Conservation (phyloP, 108 stramenopile species). For the Pseudonitzschia pungens region DNA sequence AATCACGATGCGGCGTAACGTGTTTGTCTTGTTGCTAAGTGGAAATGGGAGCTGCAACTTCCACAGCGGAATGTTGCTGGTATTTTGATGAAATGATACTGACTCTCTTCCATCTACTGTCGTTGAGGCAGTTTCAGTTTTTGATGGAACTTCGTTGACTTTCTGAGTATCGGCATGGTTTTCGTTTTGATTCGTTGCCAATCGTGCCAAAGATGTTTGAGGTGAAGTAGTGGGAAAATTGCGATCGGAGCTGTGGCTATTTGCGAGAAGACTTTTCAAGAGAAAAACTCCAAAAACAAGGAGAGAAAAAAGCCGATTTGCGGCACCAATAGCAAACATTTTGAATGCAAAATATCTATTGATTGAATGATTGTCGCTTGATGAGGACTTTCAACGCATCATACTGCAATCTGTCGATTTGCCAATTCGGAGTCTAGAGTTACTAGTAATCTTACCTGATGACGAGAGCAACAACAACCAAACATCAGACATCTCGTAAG, state of each 20-base stretch:
- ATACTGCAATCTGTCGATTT: too few relatives aligned
- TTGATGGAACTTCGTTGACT: not conserved
- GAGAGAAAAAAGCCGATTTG: not conserved
- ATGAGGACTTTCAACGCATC: too few relatives aligned
- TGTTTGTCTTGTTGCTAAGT: slow-evolving; percentile 33
- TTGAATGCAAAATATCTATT: too few relatives aligned
- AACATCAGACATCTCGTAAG: too few relatives aligned
- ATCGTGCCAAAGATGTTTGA: not conserved
- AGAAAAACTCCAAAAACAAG: not conserved
- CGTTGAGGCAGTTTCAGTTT: not conserved
- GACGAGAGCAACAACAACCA: too few relatives aligned
- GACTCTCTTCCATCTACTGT: too few relatives aligned
- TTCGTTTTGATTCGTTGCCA: not conserved
- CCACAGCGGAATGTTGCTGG: slow-evolving; percentile 36
- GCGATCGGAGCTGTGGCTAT: not conserved
- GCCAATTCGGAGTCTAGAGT: too few relatives aligned
- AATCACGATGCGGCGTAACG: slow-evolving; percentile 37
- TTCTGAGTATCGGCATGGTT: too few relatives aligned
- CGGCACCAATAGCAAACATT: too few relatives aligned
- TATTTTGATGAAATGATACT: not conserved
- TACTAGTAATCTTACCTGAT: too few relatives aligned
- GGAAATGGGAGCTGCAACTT: slow-evolving; percentile 28
- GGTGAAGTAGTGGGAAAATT: not conserved
- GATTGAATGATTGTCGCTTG: too few relatives aligned
- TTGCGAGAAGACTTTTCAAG: not conserved